These are phyloP conservation scores for Anaeramoeba flamelloides DNA, from an alignment of 78 protist genomes.

Conservation along the genomic window DNA sequence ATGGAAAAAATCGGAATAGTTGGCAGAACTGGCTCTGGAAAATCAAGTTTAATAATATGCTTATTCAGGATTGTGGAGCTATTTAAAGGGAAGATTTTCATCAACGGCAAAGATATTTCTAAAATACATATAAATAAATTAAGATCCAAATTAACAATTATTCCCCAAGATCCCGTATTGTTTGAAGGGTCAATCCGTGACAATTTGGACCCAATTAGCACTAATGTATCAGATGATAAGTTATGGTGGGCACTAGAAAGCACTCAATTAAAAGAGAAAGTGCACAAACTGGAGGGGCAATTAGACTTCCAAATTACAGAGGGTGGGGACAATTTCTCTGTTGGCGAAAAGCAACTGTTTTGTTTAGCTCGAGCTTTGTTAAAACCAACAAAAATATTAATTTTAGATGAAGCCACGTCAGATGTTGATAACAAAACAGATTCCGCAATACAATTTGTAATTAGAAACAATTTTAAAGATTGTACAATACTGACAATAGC, in stretches of 20 bases:
- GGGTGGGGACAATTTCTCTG: constrained; percentile 42
- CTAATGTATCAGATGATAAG: too few species aligned
- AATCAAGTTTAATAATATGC: too few species aligned
- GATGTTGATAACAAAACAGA: constrained; percentile 82
- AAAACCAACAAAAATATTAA: constrained; percentile 64
- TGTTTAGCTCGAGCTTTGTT: constrained; percentile 81
- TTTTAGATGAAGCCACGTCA: constrained; percentile 80
- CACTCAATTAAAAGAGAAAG: constrained; percentile 1
- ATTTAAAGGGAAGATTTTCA: too few species aligned
- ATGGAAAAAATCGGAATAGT: too few species aligned
- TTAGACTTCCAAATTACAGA: constrained; percentile 6
- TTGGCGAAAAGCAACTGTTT: constrained; percentile 86
- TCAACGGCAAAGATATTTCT: too few species aligned
- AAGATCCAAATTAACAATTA: too few species aligned
- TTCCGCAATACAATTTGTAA: constrained; percentile 54
- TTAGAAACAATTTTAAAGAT: constrained; percentile 25
- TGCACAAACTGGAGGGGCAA: constrained; percentile 9
- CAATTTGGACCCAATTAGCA: too few species aligned
- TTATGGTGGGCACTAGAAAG: constrained; percentile 32
- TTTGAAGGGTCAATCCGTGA: too few species aligned
- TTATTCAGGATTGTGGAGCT: too few species aligned
- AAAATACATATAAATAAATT: too few species aligned
- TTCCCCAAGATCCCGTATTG: too few species aligned
- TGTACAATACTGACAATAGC: constrained; percentile 58
- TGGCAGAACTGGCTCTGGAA: too few species aligned